Evolutionary conservation across 371 early-diverging fungal species (phyloP).

Genomic region (Mucor sp.): DNA sequence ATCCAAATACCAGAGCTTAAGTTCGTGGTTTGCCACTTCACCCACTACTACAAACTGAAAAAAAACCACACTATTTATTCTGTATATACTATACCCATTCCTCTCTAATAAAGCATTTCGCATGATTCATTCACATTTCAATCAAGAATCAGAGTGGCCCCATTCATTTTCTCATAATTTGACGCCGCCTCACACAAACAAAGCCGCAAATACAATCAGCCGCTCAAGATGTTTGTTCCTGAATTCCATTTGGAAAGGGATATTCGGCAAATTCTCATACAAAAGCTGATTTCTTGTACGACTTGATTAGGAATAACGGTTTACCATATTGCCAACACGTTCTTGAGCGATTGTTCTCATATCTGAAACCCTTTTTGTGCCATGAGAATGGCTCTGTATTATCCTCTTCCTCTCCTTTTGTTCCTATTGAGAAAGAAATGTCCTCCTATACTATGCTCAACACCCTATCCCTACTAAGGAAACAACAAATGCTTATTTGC

Average conservation of each 20-base stretch:
- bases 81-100: neutral
- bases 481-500: neutral
- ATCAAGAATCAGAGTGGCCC: neutral
- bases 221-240: neutral
- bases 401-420: neutral
- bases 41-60: neutral
- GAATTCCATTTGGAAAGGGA: neutral
- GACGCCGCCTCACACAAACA: neutral
- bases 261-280: neutral
- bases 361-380: neutral
- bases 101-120: neutral
- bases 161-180: neutral
- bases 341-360: neutral
- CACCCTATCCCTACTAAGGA: neutral
- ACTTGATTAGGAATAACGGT: neutral
- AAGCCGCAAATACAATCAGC: neutral
- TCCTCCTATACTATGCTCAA: neutral
- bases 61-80: neutral
- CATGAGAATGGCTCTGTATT: neutral
- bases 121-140: neutral
- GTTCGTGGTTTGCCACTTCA: slow-evolving; percentile 7
- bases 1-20: slow-evolving; percentile 6
- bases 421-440: neutral
- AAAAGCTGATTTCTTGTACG: neutral
- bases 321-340: neutral